phyloP scores from a whole-genome alignment of 2,329 filamentous ascomycete species.

The Mariannaea sp. region DNA sequence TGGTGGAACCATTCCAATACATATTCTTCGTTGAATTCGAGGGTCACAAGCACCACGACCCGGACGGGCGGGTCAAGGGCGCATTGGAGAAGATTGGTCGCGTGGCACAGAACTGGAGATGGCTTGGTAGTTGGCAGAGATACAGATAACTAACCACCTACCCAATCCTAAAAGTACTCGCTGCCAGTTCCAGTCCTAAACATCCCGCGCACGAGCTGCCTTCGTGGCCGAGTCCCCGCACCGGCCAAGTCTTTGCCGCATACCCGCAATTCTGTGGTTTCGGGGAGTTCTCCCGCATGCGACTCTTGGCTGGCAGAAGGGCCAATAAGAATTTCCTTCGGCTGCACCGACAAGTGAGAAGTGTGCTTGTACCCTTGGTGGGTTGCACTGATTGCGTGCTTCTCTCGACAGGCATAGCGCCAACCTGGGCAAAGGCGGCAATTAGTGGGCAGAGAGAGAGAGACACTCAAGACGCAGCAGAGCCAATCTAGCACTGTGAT shows the following conservation, averaged over 20 bases:
- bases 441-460: too few relatives aligned
- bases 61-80: conserved; percentile 60
- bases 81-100: conserved; percentile 63
- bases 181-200: conserved; percentile 22
- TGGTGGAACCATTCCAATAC: conserved; percentile 80
- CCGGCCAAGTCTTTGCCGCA: conserved; percentile 12
- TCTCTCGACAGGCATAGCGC: conserved; percentile 13
- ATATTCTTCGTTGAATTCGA: conserved; percentile 93
- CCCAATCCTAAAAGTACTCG: not conserved
- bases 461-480: too few relatives aligned
- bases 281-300: conserved; percentile 20
- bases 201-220: conserved; percentile 9
- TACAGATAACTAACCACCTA: conserved; percentile 35
- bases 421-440: too few relatives aligned
- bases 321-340: conserved; percentile 16
- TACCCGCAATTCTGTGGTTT: conserved; percentile 19
- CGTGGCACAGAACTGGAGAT: conserved; percentile 67
- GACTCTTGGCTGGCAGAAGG: conserved; percentile 14
- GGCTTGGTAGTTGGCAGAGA: conserved; percentile 70
- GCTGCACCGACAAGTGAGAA: conserved; percentile 21
- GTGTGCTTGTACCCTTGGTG: too few relatives aligned
- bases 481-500: too few relatives aligned
- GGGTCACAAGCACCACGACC: conserved; percentile 58
- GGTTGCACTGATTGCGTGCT: conserved; percentile 31
- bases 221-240: conserved; percentile 3